phyloP scores from a whole-genome alignment of 192 early-diverging fungal species.

The Entomortierella chlamydospora region DNA sequence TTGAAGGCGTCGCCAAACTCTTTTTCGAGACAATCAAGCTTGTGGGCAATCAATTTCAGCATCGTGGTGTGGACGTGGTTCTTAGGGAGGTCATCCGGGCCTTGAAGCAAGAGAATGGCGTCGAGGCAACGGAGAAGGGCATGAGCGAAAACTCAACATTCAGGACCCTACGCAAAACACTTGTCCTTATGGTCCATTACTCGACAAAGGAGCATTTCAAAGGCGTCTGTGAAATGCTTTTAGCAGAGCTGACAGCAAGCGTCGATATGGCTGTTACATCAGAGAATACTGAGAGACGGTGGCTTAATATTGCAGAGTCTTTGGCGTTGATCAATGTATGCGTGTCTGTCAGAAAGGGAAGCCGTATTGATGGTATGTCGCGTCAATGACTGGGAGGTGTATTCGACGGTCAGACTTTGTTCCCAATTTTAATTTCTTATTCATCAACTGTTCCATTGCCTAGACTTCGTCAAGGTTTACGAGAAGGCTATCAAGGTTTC shows the following conservation, averaged over 20 bases:
- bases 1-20: constrained; percentile 83
- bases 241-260: constrained; percentile 51
- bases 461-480: constrained; percentile 62
- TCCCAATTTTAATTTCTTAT: no score
- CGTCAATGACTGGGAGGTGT: constrained; percentile 1
- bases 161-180: constrained; percentile 57
- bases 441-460: no score
- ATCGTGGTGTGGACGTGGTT: constrained; percentile 58
- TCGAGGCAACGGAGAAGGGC: constrained; percentile 27
- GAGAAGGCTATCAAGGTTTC: constrained; percentile 53
- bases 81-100: constrained; percentile 52
- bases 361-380: constrained; percentile 62
- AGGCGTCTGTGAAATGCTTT: constrained; percentile 57
- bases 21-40: constrained; percentile 88
- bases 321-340: constrained; percentile 59
- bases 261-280: constrained; percentile 16
- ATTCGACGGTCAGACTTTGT: not conserved
- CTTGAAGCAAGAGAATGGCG: constrained; percentile 45
- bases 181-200: constrained; percentile 64
- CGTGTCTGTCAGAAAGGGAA: constrained; percentile 64
- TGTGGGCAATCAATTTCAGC: constrained; percentile 63
- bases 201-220: constrained; percentile 60
- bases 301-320: constrained; percentile 53
- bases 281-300: constrained; percentile 29
- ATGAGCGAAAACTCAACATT: constrained; percentile 50